Evolutionary conservation across 306 rosid species (phyloP).

Genomic region (Glycine soja): DNA sequence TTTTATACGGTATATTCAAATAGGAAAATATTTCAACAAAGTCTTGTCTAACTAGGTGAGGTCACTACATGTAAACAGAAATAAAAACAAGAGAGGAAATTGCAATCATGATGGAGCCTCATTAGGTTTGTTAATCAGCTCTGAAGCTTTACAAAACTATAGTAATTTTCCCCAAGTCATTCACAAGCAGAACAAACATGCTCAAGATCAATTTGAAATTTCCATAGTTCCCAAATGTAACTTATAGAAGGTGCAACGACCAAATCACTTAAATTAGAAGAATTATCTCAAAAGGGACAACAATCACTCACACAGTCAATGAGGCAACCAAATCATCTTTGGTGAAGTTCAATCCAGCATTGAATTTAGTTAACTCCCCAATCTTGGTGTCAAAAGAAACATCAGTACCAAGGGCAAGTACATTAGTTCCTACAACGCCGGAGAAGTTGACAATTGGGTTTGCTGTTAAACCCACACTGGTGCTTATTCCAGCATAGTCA

Average conservation of each 20-base stretch:
- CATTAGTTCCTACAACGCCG: slow-evolving; percentile 75
- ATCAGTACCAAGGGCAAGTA: slow-evolving; percentile 76
- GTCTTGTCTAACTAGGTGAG: too few species aligned
- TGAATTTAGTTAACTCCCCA: slow-evolving; percentile 72
- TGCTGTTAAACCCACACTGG: slow-evolving; percentile 85
- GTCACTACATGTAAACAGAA: too few species aligned
- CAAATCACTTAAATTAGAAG: not conserved
- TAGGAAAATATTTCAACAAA: not conserved
- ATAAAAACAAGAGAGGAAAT: too few species aligned
- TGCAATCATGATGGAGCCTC: not conserved
- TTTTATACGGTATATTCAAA: not conserved
- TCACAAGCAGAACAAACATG: not conserved
- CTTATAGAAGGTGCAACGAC: not conserved
- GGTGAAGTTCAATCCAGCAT: slow-evolving; percentile 74
- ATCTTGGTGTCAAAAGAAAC: slow-evolving; percentile 73
- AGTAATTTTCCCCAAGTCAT: not conserved
- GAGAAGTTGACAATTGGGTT: slow-evolving; percentile 86
- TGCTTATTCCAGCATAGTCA: slow-evolving; percentile 80
- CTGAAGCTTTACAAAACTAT: not conserved
- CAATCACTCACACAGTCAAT: slow-evolving; percentile 68
- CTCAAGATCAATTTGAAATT: not conserved
- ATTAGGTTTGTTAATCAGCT: not conserved
- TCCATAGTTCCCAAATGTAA: not conserved
- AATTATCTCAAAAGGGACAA: not conserved
- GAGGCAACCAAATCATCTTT: slow-evolving; percentile 75